A percentile compares a stretch with the other conserved stretches of the same genome.
Evolutionary conservation across 2,329 filamentous ascomycete genomes (phyloP).

Genomic region (Colletotrichum destructivum): DNA sequence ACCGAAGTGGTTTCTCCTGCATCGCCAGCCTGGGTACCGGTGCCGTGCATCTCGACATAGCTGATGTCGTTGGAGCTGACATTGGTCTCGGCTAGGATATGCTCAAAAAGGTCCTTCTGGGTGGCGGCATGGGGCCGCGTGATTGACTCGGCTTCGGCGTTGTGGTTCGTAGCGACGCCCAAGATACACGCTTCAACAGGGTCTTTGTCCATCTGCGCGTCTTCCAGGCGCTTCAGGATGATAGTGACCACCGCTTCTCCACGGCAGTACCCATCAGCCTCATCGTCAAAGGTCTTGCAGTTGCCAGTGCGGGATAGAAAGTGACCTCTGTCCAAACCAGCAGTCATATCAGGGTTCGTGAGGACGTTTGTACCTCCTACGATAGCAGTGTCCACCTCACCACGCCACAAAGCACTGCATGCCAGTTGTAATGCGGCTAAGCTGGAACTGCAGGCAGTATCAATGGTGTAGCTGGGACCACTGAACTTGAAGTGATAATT

Average conservation of each 20-base stretch:
- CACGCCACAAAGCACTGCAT: slow-evolving; percentile 61
- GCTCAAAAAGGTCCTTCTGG: slow-evolving; percentile 59
- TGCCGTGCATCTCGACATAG: slow-evolving; percentile 63
- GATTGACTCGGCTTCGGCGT: slow-evolving; percentile 60
- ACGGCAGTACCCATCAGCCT: slow-evolving; percentile 63
- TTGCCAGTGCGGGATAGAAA: slow-evolving; percentile 83
- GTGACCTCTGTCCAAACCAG: slow-evolving; percentile 81
- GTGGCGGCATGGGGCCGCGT: slow-evolving; percentile 52
- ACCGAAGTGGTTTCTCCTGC: slow-evolving; percentile 45
- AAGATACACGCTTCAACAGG: slow-evolving; percentile 55
- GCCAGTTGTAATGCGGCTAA: slow-evolving; percentile 79
- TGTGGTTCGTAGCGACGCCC: slow-evolving; percentile 54
- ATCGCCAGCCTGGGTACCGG: slow-evolving; percentile 52
- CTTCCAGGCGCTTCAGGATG: slow-evolving; percentile 57
- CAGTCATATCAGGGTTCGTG: slow-evolving; percentile 85
- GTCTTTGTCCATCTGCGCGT: slow-evolving; percentile 58
- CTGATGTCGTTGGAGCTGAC: slow-evolving; percentile 67
- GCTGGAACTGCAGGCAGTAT: slow-evolving; percentile 85
- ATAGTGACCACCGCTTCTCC: slow-evolving; percentile 61
- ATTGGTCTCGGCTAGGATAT: slow-evolving; percentile 48
- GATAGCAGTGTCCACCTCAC: slow-evolving; percentile 82
- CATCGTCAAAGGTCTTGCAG: slow-evolving; percentile 85
- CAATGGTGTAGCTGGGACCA: slow-evolving; percentile 80
- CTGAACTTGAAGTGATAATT: slow-evolving; percentile 86
- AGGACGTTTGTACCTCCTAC: slow-evolving; percentile 84